phyloP scores from a whole-genome alignment of 805 yeast species.

The Saccharomycodes ludwigii region DNA sequence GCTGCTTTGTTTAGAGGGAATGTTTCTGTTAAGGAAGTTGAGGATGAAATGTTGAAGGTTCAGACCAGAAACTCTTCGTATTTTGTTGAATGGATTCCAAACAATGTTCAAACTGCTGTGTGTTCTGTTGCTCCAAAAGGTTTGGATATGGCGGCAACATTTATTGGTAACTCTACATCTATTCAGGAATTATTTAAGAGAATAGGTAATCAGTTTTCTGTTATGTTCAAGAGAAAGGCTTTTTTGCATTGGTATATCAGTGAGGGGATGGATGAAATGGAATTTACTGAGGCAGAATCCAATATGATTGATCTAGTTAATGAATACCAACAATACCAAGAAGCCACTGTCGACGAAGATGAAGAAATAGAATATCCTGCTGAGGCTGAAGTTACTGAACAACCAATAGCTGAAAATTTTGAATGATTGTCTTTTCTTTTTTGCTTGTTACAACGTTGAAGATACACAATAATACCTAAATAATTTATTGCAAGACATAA shows the following conservation, averaged over 20 bases:
- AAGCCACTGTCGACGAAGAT: slow-evolving; percentile 64
- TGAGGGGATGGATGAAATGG: slow-evolving; percentile 95
- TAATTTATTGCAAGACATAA: no score
- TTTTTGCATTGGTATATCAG: slow-evolving; percentile 93
- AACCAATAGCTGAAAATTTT: slow-evolving; percentile 23
- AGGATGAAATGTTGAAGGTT: slow-evolving; percentile 80
- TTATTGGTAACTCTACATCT: slow-evolving; percentile 86
- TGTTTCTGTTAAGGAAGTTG: slow-evolving; percentile 86
- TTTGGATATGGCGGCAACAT: slow-evolving; percentile 82
- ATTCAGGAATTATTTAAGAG: slow-evolving; percentile 85
- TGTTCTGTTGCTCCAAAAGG: slow-evolving; percentile 84
- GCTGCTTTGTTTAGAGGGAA: slow-evolving; percentile 93
- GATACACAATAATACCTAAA: no score
- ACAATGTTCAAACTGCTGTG: slow-evolving; percentile 87
- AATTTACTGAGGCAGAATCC: slow-evolving; percentile 87
- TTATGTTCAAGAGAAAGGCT: slow-evolving; percentile 89
- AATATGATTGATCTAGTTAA: slow-evolving; percentile 80
- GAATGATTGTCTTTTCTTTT: no score
- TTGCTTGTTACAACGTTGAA: no score
- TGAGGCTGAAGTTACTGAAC: slow-evolving; percentile 43
- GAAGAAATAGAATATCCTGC: slow-evolving; percentile 61
- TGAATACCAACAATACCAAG: slow-evolving; percentile 90
- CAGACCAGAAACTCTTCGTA: slow-evolving; percentile 71
- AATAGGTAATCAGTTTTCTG: slow-evolving; percentile 79
- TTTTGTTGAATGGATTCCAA: slow-evolving; percentile 94